phyloP scores from a whole-genome alignment of 2,329 filamentous ascomycete genomes.

The Lasiodiplodia citricola region DNA sequence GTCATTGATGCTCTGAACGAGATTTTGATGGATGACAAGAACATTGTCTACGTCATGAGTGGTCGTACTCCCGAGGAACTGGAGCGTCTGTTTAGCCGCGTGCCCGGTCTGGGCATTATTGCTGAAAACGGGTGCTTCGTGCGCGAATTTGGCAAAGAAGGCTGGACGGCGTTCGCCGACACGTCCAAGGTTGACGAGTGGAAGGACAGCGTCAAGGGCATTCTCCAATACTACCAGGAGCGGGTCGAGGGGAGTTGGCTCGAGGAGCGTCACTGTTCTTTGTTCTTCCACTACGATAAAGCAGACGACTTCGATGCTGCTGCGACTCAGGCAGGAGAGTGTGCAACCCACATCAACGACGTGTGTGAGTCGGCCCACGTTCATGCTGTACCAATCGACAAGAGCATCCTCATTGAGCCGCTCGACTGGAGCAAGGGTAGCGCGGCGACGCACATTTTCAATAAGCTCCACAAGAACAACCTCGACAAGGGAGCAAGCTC shows the following conservation, averaged over 20 bases:
- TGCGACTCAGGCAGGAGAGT: slow-evolving; percentile 81
- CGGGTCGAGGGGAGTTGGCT: slow-evolving; percentile 86
- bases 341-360: slow-evolving; percentile 93
- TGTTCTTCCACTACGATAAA: slow-evolving; percentile 88
- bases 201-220: slow-evolving; percentile 83
- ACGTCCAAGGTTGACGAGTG: slow-evolving; percentile 71
- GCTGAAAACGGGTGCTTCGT: slow-evolving; percentile 95
- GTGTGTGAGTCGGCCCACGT: slow-evolving; percentile 83
- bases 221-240: slow-evolving; percentile 88
- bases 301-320: slow-evolving; percentile 79
- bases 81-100: slow-evolving; percentile 81
- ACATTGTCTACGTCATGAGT: slow-evolving; percentile 94
- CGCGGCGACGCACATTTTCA: slow-evolving; percentile 76
- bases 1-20: slow-evolving; percentile 84
- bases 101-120: slow-evolving; percentile 85
- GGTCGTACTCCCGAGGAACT: slow-evolving; percentile 85
- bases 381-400: slow-evolving; percentile 80
- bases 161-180: slow-evolving; percentile 82
- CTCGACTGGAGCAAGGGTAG: slow-evolving; percentile 87
- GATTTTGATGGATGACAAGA: slow-evolving; percentile 76
- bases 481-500: slow-evolving; percentile 33
- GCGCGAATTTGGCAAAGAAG: slow-evolving; percentile 67
- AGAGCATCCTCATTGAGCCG: slow-evolving; percentile 83
- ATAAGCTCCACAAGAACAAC: slow-evolving; percentile 40
- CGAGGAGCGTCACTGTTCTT: slow-evolving; percentile 88